A percentile compares a stretch with the other conserved stretches of the same genome.
phyloP scores from a whole-genome alignment of 2,329 filamentous ascomycete genomes.

The Tolypocladium endophyticum region DNA sequence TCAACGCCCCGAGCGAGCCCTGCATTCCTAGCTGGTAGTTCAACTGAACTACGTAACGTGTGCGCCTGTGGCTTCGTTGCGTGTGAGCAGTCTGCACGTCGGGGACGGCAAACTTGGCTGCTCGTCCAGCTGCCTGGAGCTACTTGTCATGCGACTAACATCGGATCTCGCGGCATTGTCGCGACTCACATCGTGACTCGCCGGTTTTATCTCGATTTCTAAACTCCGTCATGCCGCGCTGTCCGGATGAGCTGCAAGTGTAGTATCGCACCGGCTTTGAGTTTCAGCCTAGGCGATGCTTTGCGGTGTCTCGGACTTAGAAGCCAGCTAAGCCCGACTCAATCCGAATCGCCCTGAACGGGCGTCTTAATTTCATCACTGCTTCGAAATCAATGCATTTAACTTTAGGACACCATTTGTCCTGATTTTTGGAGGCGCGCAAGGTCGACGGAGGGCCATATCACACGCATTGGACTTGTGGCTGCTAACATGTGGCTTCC shows the following conservation, averaged over 20 bases:
- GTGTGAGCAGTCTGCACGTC: neutral
- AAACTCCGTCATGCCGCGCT: neutral
- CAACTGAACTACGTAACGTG: neutral
- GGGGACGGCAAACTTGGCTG: neutral
- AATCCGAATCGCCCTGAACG: neutral
- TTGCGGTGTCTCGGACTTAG: neutral
- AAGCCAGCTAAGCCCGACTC: neutral
- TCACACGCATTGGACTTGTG: too few relatives aligned
- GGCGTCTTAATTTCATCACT: neutral
- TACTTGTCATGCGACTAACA: neutral
- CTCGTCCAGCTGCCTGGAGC: neutral
- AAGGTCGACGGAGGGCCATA: too few relatives aligned
- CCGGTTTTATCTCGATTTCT: neutral
- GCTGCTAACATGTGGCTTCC: too few relatives aligned
- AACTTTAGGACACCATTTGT: too few relatives aligned
- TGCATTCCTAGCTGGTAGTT: neutral
- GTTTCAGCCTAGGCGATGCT: neutral
- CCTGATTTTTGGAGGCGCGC: too few relatives aligned
- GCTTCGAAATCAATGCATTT: neutral
- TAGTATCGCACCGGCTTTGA: neutral
- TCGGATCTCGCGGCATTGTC: neutral
- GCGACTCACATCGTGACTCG: neutral
- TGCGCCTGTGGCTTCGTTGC: neutral
- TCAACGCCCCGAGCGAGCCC: neutral
- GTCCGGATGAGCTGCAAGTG: neutral